Conservation (phyloP, 129 eudicot genomes). For the Pulicaria dysenterica region DNA sequence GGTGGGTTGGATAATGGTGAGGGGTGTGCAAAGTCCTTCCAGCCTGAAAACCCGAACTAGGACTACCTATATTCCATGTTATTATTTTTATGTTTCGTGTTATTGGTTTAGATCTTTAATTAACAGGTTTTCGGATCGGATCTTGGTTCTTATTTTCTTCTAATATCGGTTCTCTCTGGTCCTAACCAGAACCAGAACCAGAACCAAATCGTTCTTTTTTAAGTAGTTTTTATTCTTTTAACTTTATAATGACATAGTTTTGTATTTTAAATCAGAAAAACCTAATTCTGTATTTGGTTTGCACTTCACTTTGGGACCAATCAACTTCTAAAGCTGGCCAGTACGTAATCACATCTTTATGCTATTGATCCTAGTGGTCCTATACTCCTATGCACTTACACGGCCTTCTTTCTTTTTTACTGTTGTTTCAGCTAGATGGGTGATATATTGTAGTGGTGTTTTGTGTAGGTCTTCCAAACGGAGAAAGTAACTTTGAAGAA, state of each 20-base stretch:
- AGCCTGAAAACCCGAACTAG: not conserved
- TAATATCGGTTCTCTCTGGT: not conserved
- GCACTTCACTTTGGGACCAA: no score
- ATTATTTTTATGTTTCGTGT: no score
- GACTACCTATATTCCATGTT: not conserved
- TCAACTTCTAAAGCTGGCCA: no score
- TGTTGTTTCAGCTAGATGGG: not conserved
- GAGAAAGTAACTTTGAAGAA: constrained; percentile 42
- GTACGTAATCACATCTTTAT: not conserved
- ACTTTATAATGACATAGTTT: no score
- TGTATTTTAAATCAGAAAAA: no score
- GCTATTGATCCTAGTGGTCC: not conserved
- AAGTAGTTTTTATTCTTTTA: no score
- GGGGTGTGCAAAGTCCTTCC: not conserved
- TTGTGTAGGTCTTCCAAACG: constrained; percentile 27
- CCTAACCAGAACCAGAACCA: no score
- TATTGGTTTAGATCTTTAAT: not conserved
- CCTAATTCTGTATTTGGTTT: no score
- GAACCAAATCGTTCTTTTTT: no score
- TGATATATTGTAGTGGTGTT: constrained; percentile 2
- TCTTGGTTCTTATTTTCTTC: not conserved
- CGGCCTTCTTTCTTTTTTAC: not conserved
- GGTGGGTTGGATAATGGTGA: not conserved
- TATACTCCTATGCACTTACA: not conserved
- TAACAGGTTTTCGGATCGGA: not conserved